phyloP scores from a whole-genome alignment of 1,139 yeast species.

The Yamadazyma membranifaciens region DNA sequence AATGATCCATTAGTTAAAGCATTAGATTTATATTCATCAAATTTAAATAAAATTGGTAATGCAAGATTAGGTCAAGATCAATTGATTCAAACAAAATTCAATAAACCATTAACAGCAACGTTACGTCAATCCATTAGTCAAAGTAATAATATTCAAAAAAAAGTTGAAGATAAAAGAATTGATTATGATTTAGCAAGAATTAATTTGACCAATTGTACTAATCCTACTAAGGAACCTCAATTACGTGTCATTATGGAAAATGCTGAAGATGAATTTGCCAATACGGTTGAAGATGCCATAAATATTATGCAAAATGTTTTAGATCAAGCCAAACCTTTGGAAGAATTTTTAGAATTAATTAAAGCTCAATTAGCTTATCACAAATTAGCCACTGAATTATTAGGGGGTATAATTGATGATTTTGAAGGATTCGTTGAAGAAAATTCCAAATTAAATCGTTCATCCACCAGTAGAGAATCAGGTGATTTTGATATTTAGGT shows the following conservation, averaged over 20 bases:
- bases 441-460: slow-evolving; percentile 22
- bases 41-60: slow-evolving; percentile 67
- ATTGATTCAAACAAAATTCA: slow-evolving; percentile 67
- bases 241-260: slow-evolving; percentile 78
- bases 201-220: slow-evolving; percentile 59
- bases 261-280: slow-evolving; percentile 88
- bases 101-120: slow-evolving; percentile 63
- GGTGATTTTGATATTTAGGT: slow-evolving; percentile 45
- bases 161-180: slow-evolving; percentile 76
- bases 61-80: slow-evolving; percentile 84
- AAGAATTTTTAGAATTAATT: slow-evolving; percentile 66
- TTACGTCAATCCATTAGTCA: slow-evolving; percentile 63
- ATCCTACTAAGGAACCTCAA: slow-evolving; percentile 73
- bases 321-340: slow-evolving; percentile 69
- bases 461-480: slow-evolving; percentile 29
- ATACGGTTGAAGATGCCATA: slow-evolving; percentile 87
- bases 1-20: slow-evolving; percentile 45
- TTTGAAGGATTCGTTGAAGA: slow-evolving; percentile 62
- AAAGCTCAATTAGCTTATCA: slow-evolving; percentile 84
- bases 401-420: slow-evolving; percentile 65
- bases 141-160: slow-evolving; percentile 69
- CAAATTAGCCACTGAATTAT: slow-evolving; percentile 69
- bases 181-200: slow-evolving; percentile 80
- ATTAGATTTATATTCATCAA: slow-evolving; percentile 43
- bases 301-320: slow-evolving; percentile 80